phyloP scores from a whole-genome alignment of 495 filamentous ascomycete species.

The Choiromyces venosus region DNA sequence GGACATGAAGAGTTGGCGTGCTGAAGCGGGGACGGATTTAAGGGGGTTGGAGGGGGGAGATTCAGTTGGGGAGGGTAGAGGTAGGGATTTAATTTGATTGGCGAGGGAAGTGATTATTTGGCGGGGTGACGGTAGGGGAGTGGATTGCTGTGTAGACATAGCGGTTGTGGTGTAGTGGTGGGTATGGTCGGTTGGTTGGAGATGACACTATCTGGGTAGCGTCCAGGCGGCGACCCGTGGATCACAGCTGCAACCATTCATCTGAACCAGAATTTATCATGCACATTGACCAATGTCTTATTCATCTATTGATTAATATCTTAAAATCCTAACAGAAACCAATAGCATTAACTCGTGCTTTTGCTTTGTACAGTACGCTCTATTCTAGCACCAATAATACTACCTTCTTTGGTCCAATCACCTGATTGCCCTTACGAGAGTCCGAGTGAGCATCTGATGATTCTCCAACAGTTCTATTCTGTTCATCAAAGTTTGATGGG shows the following conservation, averaged over 20 bases:
- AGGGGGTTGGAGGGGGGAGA: constrained; percentile 17
- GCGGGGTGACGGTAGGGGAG: constrained; percentile 11
- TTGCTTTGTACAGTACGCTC: neutral
- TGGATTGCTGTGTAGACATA: neutral
- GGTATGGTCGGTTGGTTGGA: neutral
- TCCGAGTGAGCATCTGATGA: neutral
- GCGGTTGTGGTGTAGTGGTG: neutral
- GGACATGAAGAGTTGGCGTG: constrained; percentile 49
- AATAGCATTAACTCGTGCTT: neutral
- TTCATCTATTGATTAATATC: neutral
- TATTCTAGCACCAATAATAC: neutral
- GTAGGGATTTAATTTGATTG: constrained; percentile 12
- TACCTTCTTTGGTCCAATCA: neutral
- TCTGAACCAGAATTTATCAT: neutral
- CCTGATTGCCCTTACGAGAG: neutral
- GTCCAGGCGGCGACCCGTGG: neutral
- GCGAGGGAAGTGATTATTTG: constrained; percentile 20
- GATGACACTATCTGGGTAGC: neutral
- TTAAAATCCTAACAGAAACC: neutral
- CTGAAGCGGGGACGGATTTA: constrained; percentile 20
- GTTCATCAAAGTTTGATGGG: neutral
- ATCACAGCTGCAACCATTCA: neutral
- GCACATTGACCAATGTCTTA: neutral
- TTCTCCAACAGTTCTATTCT: neutral
- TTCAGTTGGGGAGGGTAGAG: neutral